Conservation (phyloP, 2,329 filamentous ascomycete species). For the Xylaria sp. region DNA sequence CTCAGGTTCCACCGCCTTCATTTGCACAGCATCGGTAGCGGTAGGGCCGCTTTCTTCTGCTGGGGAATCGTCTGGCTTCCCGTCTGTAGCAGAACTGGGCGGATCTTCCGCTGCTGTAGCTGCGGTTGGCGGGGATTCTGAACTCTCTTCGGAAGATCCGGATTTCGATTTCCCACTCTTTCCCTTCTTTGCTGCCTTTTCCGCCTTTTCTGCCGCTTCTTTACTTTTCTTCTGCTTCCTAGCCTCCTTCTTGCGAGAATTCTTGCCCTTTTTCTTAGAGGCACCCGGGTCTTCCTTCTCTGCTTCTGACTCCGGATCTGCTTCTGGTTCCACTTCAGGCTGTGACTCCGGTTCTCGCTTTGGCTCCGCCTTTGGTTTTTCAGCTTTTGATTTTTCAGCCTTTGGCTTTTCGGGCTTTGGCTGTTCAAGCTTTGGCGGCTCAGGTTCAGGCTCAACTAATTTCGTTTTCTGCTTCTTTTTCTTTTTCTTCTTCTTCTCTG, state of each 20-base stretch:
- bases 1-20: constrained; percentile 29
- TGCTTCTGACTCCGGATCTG: background rate
- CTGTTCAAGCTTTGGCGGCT: constrained; percentile 20
- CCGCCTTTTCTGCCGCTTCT: constrained; percentile 13
- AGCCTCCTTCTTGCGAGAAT: constrained; percentile 29
- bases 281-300: constrained; percentile 20
- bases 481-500: constrained; percentile 37
- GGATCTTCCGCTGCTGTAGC: constrained; percentile 22
- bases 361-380: constrained; percentile 20
- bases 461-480: constrained; percentile 35
- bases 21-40: constrained; percentile 13
- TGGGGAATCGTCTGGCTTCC: constrained; percentile 16
- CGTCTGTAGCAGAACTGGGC: constrained; percentile 24
- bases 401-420: constrained; percentile 23
- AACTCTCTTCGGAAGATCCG: constrained; percentile 19
- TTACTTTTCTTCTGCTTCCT: constrained; percentile 27
- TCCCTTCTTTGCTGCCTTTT: constrained; percentile 33
- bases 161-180: constrained; percentile 30
- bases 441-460: constrained; percentile 26
- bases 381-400: constrained; percentile 16
- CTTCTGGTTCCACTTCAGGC: background rate
- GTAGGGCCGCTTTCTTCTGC: constrained; percentile 18
- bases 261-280: constrained; percentile 29
- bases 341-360: constrained; percentile 17
- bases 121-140: constrained; percentile 18